Percentiles rank a stretch among this genome's conserved stretches.
These are phyloP conservation scores for Penicillium psychrosexuale DNA, from an alignment of 2,329 filamentous ascomycete species.

Conservation along the genomic window DNA sequence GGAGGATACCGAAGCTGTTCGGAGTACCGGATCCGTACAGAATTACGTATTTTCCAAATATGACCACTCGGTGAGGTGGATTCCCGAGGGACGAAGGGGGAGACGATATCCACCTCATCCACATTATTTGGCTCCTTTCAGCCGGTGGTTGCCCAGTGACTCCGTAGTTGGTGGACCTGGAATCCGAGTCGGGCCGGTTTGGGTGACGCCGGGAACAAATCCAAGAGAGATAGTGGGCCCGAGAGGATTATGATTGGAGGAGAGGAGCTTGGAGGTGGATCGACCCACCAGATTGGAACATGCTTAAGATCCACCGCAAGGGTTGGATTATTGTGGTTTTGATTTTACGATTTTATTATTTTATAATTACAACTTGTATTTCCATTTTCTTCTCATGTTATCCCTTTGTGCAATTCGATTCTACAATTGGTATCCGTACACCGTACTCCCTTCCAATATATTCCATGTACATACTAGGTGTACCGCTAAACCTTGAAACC, in stretches of 20 bases:
- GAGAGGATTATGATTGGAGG: conserved; percentile 16
- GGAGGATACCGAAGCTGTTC: background rate
- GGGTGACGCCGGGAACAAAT: conserved; percentile 22
- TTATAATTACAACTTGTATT: background rate
- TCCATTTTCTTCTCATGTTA: background rate
- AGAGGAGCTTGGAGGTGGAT: conserved; percentile 7
- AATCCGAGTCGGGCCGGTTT: conserved; percentile 31
- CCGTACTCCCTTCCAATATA: too few relatives aligned
- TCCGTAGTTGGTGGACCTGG: conserved; percentile 22
- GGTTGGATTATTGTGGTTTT: background rate
- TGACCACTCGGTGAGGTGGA: conserved; percentile 24
- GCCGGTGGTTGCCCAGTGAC: conserved; percentile 25
- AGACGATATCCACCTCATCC: conserved; percentile 11
- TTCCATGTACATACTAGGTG: too few relatives aligned
- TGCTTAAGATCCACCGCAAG: conserved; percentile 27
- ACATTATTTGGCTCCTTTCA: conserved; percentile 15
- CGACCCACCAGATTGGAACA: conserved; percentile 19
- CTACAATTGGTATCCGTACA: background rate
- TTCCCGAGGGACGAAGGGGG: conserved; percentile 19
- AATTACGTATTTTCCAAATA: conserved; percentile 21
- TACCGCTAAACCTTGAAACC: too few relatives aligned
- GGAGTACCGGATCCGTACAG: conserved; percentile 2
- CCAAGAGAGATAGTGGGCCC: conserved; percentile 15
- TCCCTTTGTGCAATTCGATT: background rate
- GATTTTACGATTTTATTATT: background rate